Percentiles rank a stretch among this genome's conserved stretches.
Evolutionary conservation across 306 rosid species (phyloP).

Genomic region (Pyrus pyrifolia): DNA sequence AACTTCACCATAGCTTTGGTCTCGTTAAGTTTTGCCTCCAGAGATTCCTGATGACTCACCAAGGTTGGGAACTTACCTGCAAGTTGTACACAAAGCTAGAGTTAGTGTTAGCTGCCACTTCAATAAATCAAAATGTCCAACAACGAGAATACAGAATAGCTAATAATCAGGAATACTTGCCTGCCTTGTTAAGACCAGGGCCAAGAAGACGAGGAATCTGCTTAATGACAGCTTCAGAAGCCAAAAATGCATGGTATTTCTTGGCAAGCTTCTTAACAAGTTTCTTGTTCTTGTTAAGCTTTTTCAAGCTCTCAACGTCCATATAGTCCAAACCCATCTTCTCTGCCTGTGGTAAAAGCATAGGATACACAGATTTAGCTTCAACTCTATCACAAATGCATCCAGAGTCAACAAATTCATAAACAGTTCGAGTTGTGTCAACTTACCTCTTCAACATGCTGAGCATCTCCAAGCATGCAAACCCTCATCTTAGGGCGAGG

Average conservation of each 20-base stretch:
- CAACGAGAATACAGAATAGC: too few species aligned
- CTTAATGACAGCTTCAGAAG: constrained; percentile 76
- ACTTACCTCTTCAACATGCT: constrained; percentile 73
- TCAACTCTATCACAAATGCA: background rate
- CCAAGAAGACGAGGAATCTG: constrained; percentile 75
- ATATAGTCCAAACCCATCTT: constrained; percentile 60
- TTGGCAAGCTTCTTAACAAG: constrained; percentile 64
- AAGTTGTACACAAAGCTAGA: background rate
- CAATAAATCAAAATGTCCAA: background rate
- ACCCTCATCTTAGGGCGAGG: constrained; percentile 80
- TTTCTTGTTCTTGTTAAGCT: constrained; percentile 71
- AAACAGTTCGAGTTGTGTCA: background rate
- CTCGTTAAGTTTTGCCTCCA: constrained; percentile 63
- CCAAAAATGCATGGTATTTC: constrained; percentile 64
- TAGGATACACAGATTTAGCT: background rate
- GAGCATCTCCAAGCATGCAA: constrained; percentile 86
- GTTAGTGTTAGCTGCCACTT: background rate
- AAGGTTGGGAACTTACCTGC: constrained; percentile 71
- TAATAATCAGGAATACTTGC: constrained; percentile 28
- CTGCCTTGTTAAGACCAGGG: constrained; percentile 82
- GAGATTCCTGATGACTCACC: constrained; percentile 66
- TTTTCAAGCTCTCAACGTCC: constrained; percentile 67
- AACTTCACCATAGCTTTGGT: constrained; percentile 71
- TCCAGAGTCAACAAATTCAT: background rate
- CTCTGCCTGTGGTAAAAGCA: constrained; percentile 36